Base-by-base conservation (phyloP, 441 rosid species). In the Jatropha multifida region DNA sequence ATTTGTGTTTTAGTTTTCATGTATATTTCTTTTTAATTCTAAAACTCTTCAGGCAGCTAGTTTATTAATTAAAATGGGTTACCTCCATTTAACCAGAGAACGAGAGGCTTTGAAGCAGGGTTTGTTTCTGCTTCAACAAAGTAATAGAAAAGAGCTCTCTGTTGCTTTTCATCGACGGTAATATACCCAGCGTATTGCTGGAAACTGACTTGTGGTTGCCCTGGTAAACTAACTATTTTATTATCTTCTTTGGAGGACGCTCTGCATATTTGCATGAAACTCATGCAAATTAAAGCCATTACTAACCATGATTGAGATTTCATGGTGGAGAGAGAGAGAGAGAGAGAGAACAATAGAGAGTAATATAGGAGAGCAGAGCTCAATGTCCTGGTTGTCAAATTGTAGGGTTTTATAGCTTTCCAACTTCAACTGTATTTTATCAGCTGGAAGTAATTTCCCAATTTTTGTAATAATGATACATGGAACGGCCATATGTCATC, bases 81-180 rank as follows among this genome's bases (percentile, higher is more conserved):
- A 76, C 83, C 81, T 82, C 81, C 83, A 49, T 76, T 80, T 52
- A 84, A 83, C 83, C 85, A 84, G 13, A 79, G 61, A 38, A 81
- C 80, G 11, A 84, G 74, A 41, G 87, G 83, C 48, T 76, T 81
- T 32, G 69, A 41, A 1, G 75, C 49, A 0, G 85, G 70, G 2
- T 75, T 51, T 2, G 56, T 52, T 13, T 78, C 58, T 4, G 83
- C 81, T 73, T 84, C 81, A n/a, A 84, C 81, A 74, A 84, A 79
- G 79, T 74, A 81, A 37, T 79, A 81, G 75, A 77, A 81, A n/a
- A 76, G 75, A 18, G 75, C 72, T 76, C 76, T 76, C 65, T 74
- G 76, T 11, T 74, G 72, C 18, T 37, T 27, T 51, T 79, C 80
- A 7, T 79, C 80, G 60, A 84, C 73, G 18, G 83, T 74, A 6